A percentile compares a stretch with the other conserved stretches of the same genome.
phyloP scores from a whole-genome alignment of 345 rosid genomes.

The Corchorus olitorius region DNA sequence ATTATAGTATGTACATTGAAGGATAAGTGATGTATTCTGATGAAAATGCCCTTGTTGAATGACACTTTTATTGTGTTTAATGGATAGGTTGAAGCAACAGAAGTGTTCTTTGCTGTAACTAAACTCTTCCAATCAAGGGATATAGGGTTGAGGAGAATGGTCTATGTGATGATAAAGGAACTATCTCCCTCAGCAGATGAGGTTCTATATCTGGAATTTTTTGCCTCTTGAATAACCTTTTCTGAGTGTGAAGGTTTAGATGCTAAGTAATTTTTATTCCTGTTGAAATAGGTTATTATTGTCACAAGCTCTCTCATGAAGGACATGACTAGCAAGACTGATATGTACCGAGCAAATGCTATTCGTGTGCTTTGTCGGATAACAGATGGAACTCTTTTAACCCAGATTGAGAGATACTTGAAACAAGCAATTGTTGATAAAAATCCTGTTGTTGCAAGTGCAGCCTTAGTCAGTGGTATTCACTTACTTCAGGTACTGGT shows the following conservation, averaged over 20 bases:
- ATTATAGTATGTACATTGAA: not conserved
- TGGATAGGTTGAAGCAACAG: conserved; percentile 84
- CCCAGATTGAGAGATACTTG: conserved; percentile 92
- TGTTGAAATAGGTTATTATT: conserved; percentile 69
- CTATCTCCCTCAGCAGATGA: conserved; percentile 97
- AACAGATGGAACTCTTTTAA: conserved; percentile 88
- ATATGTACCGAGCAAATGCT: conserved; percentile 97
- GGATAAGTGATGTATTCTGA: not conserved
- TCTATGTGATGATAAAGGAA: conserved; percentile 95
- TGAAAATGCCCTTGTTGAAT: not conserved
- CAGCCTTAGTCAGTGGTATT: conserved; percentile 96
- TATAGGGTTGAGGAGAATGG: conserved; percentile 95
- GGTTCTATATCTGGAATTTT: conserved; percentile 43
- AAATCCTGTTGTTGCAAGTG: conserved; percentile 98
- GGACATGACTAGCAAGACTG: conserved; percentile 99
- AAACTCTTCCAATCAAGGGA: conserved; percentile 97
- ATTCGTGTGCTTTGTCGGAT: conserved; percentile 96
- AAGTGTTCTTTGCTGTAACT: conserved; percentile 93
- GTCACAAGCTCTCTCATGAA: conserved; percentile 98
- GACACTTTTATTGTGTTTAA: conserved; percentile 18
- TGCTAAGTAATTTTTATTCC: conserved; percentile 26
- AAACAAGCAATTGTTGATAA: conserved; percentile 99
- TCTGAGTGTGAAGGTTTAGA: not conserved
- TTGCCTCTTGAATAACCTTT: not conserved
- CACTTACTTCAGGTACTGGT: conserved; percentile 83